A percentile compares a stretch with the other conserved stretches of the same genome.
phyloP scores from a whole-genome alignment of 1,139 yeast species.

The Suhomyces wounanorum region DNA sequence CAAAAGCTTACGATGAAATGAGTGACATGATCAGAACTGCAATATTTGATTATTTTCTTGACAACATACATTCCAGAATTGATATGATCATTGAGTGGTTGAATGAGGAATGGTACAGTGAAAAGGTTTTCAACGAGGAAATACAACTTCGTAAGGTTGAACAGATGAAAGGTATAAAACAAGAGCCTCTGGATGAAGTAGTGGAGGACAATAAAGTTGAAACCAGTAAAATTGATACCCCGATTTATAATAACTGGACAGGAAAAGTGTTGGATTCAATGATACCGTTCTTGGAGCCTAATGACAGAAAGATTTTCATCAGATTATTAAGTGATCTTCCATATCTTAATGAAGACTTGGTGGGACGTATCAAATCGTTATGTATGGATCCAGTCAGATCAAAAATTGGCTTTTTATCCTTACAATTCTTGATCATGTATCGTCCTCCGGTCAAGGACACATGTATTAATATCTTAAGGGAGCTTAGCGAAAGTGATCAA shows the following conservation, averaged over 20 bases:
- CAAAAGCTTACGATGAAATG: slow-evolving; percentile 36
- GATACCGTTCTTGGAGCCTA: slow-evolving; percentile 79
- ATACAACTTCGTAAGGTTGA: slow-evolving; percentile 18
- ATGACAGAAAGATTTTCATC: slow-evolving; percentile 77
- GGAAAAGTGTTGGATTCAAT: slow-evolving; percentile 72
- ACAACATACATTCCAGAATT: slow-evolving; percentile 69
- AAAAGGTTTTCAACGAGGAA: slow-evolving; percentile 47
- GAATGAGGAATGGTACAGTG: slow-evolving; percentile 93
- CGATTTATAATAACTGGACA: slow-evolving; percentile 68
- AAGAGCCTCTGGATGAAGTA: slow-evolving; percentile 18
- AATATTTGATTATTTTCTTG: slow-evolving; percentile 71
- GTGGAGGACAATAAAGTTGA: slow-evolving; percentile 8
- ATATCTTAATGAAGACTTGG: slow-evolving; percentile 59
- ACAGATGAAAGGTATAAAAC: slow-evolving; percentile 17
- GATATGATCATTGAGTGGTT: slow-evolving; percentile 91
- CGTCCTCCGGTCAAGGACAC: slow-evolving; percentile 77
- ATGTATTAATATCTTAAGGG: slow-evolving; percentile 66
- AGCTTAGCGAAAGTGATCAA: slow-evolving; percentile 51
- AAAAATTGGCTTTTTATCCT: slow-evolving; percentile 75
- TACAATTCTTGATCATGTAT: slow-evolving; percentile 82
- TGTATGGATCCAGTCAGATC: slow-evolving; percentile 86
- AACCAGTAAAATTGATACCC: slow-evolving; percentile 31
- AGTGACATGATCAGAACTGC: slow-evolving; percentile 68
- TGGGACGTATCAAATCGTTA: slow-evolving; percentile 66
- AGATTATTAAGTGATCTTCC: slow-evolving; percentile 88